Evolutionary conservation across 805 yeast species (phyloP).

Genomic region (Debaryomyces hansenii): DNA sequence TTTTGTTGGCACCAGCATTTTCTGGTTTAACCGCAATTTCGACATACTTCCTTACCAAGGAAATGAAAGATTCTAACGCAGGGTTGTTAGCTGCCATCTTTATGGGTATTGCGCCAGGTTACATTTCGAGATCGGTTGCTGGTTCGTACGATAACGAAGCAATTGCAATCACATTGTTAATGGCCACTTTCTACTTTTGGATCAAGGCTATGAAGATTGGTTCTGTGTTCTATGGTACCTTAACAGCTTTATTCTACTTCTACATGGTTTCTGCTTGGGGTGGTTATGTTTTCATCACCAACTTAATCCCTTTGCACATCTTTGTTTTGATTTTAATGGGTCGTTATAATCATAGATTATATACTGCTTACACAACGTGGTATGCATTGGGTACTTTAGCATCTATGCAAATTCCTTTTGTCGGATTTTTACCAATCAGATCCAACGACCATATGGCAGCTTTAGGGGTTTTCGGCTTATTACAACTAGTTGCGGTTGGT

Average conservation of each 20-base stretch:
- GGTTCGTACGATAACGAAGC: constrained; percentile 99
- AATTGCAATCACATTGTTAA: constrained; percentile 90
- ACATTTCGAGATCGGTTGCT: constrained; percentile 96
- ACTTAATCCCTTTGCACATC: constrained; percentile 93
- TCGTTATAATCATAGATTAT: constrained; percentile 77
- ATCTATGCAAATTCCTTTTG: constrained; percentile 99
- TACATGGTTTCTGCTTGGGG: constrained; percentile 99
- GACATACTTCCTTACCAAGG: constrained; percentile 83
- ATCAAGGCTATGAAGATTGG: constrained; percentile 91
- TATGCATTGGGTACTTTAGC: constrained; percentile 96
- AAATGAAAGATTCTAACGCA: constrained; percentile 86
- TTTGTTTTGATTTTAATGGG: constrained; percentile 93
- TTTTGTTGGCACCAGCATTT: constrained; percentile 93
- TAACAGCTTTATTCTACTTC: constrained; percentile 87
- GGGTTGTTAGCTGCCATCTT: constrained; percentile 91
- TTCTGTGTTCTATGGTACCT: constrained; percentile 77
- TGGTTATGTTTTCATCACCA: constrained; percentile 98
- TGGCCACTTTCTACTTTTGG: constrained; percentile 97
- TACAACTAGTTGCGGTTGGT: constrained; percentile 88
- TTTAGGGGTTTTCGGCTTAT: constrained; percentile 91
- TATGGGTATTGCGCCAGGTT: constrained; percentile 98
- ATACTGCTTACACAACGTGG: constrained; percentile 95
- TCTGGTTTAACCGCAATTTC: constrained; percentile 89
- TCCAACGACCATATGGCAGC: constrained; percentile 99
- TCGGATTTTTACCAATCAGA: constrained; percentile 94